These are phyloP conservation scores for Circinella minor DNA, from an alignment of 371 early-diverging fungal species.

Conservation along the genomic window DNA sequence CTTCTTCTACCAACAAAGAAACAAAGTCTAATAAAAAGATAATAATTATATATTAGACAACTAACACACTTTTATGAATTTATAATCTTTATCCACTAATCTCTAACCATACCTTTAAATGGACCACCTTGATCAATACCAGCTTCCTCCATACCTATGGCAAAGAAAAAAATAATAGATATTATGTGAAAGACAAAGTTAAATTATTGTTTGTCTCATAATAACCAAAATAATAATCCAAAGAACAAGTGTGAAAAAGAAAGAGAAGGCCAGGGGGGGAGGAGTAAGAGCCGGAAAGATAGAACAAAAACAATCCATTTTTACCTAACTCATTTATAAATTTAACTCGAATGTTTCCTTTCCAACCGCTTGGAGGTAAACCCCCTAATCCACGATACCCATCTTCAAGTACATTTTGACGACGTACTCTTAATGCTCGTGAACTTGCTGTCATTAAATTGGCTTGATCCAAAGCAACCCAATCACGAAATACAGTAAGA, in stretches of 20 bases:
- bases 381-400: constrained; percentile 67
- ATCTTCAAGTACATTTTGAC: constrained; percentile 81
- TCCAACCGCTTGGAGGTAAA: constrained; percentile 63
- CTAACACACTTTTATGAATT: too few species aligned
- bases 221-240: too few species aligned
- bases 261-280: neutral
- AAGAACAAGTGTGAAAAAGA: neutral
- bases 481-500: constrained; percentile 79
- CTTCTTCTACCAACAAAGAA: constrained; percentile 72
- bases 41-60: neutral
- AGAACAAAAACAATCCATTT: neutral
- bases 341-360: constrained; percentile 76
- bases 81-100: too few species aligned
- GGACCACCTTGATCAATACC: constrained; percentile 95
- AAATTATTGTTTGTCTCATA: too few species aligned
- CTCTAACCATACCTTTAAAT: constrained; percentile 67
- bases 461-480: constrained; percentile 63
- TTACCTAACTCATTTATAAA: constrained; percentile 77
- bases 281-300: too few species aligned
- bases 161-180: too few species aligned
- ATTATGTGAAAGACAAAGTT: too few species aligned
- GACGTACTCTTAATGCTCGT: constrained; percentile 63
- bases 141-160: constrained; percentile 74
- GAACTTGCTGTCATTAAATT: constrained; percentile 27
- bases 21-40: constrained; percentile 77